phyloP scores from a whole-genome alignment of 2,329 filamentous ascomycete genomes.

The Chaetomium globosum region DNA sequence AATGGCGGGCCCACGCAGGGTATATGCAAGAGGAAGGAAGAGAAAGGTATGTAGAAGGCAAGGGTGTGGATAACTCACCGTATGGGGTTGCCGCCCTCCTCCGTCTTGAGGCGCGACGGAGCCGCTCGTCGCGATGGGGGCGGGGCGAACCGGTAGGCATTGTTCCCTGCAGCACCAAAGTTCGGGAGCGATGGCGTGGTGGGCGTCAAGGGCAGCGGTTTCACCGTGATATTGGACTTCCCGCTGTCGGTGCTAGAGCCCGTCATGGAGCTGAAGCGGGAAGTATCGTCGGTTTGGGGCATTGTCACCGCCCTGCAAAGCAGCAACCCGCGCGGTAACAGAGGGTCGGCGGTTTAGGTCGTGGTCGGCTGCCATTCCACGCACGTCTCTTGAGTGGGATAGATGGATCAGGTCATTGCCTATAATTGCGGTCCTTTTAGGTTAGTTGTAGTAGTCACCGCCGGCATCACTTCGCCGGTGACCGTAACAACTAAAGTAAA shows the following conservation, averaged over 20 bases:
- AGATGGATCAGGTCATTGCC: constrained; percentile 34
- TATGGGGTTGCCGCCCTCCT: constrained; percentile 52
- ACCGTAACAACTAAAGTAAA: neutral
- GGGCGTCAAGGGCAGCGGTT: constrained; percentile 46
- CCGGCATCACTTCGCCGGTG: constrained; percentile 2
- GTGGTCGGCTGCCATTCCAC: constrained; percentile 33
- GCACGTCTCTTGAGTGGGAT: constrained; percentile 17
- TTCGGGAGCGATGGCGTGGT: constrained; percentile 26
- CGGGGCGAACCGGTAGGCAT: constrained; percentile 31
- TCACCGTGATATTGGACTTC: constrained; percentile 67
- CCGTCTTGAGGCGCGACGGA: constrained; percentile 58
- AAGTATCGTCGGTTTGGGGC: constrained; percentile 66
- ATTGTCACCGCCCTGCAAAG: constrained; percentile 53
- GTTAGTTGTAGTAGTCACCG: neutral
- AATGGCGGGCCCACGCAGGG: constrained; percentile 31
- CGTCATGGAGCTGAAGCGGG: constrained; percentile 67
- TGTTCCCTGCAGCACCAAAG: constrained; percentile 33
- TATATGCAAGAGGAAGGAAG: constrained; percentile 11
- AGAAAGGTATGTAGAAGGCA: neutral
- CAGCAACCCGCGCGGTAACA: constrained; percentile 32
- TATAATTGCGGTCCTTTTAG: neutral
- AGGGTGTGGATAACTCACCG: constrained; percentile 40
- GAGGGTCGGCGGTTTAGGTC: constrained; percentile 22
- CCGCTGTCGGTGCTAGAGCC: constrained; percentile 68
- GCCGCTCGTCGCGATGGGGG: constrained; percentile 43